These are phyloP conservation scores for Macroventuria anomochaeta DNA, from an alignment of 2,329 filamentous ascomycete genomes.

Conservation along the genomic window DNA sequence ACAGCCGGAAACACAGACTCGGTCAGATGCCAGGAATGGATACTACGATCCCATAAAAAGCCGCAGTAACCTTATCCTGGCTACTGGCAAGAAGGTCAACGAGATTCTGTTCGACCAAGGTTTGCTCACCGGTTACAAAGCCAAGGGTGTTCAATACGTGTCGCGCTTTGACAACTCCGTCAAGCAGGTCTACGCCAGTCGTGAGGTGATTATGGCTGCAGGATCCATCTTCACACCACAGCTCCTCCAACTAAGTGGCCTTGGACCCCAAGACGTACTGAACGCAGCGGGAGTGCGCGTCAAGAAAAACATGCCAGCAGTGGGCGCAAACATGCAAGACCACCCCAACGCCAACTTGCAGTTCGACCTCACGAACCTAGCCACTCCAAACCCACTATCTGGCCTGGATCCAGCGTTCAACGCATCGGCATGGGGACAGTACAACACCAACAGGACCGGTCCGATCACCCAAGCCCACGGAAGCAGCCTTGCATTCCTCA, in stretches of 20 bases:
- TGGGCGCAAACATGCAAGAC: slow-evolving; percentile 46
- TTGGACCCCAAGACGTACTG: slow-evolving; percentile 36
- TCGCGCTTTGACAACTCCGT: slow-evolving; percentile 26
- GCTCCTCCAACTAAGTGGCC: slow-evolving; percentile 51
- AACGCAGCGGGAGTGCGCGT: slow-evolving; percentile 32
- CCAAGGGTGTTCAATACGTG: slow-evolving; percentile 31
- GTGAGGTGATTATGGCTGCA: slow-evolving; percentile 67
- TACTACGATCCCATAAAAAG: slow-evolving; percentile 34
- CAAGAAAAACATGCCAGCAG: slow-evolving; percentile 36
- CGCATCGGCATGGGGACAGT: slow-evolving; percentile 34
- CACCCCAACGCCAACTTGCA: slow-evolving; percentile 33
- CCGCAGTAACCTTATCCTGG: slow-evolving; percentile 32
- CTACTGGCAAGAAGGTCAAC: slow-evolving; percentile 32
- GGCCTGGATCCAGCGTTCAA: slow-evolving; percentile 34
- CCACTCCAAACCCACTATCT: slow-evolving; percentile 30
- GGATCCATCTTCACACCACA: slow-evolving; percentile 62
- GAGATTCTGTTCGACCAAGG: slow-evolving; percentile 32
- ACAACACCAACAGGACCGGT: slow-evolving; percentile 35
- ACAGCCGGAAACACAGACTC: slow-evolving; percentile 35
- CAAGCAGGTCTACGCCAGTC: slow-evolving; percentile 30
- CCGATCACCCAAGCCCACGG: slow-evolving; percentile 36
- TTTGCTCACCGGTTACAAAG: slow-evolving; percentile 22
- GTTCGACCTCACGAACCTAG: slow-evolving; percentile 31
- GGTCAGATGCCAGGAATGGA: slow-evolving; percentile 43
- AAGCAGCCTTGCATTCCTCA: slow-evolving; percentile 32